Evolutionary conservation across 2,329 filamentous ascomycete species (phyloP), one percentile per base, ranked within the genome.

Genomic region (Monosporascus sp.): DNA sequence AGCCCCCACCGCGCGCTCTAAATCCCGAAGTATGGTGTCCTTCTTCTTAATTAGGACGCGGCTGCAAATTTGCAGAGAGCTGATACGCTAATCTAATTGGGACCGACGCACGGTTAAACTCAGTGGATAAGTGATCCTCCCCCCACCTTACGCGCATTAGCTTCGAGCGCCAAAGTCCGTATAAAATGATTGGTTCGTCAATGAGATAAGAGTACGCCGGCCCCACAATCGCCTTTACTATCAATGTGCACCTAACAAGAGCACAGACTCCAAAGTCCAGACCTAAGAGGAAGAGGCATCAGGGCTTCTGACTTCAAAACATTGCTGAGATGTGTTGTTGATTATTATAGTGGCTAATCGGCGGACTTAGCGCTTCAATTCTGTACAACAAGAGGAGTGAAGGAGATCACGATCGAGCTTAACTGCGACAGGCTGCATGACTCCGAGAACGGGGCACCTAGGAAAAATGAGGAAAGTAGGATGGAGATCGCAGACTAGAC

Each of bases 81-180:
- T 49, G 20, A 49, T 49, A 49, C 47, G 47, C 47, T 49, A 49
- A 22, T 22, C 47, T 49, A 49, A n/a, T 2, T 49, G 47, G 24
- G 47, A 4, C 47, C 7, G 11, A 49, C 31, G 47, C 20, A 24
- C 11, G 31, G 31, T 1, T 34, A 5, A 14, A 34, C 31, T 11
- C 5, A 7, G 17, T 31, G 26, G 20, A 22, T 16, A 31, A 16
- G 7, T 16, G 46, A 44, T 7, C 20, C 16, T 24, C 17, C n/a
- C 20, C 2, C 43, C 43, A 19, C 36, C 17, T 36, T 9, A 49
- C 31, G 26, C 14, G 36, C 47, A 38, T 37, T 49, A 49, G 19
- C 17, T 14, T 8, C 14, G 7, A 26, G 26, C 6, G 19, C n/a
- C 24, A 16, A 14, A 20, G 26, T 22, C 47, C 26, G 47, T 49